A percentile compares a stretch with the other conserved stretches of the same genome.
These are phyloP conservation scores for Alternaria gansuensis DNA, from an alignment of 2,329 filamentous ascomycete species.

Conservation along the genomic window DNA sequence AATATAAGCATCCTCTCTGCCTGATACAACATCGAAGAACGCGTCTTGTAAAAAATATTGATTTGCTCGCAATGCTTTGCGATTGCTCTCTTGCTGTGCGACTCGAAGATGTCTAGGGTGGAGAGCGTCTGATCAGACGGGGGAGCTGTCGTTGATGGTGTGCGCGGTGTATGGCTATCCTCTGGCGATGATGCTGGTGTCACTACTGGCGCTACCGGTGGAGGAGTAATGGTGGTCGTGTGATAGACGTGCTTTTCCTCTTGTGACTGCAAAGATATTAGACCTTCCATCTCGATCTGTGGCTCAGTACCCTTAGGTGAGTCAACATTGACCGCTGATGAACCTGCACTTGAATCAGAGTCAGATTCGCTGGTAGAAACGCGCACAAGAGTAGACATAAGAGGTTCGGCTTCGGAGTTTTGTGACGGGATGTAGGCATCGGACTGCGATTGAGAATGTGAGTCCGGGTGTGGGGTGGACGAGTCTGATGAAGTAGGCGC, in stretches of 20 bases:
- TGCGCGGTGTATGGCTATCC: neutral
- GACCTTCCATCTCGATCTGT: neutral
- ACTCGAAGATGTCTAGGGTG: neutral
- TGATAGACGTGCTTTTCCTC: neutral
- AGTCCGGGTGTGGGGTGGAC: conserved; percentile 2
- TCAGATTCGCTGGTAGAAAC: neutral
- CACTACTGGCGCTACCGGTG: neutral
- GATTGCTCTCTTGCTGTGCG: neutral
- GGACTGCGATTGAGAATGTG: neutral
- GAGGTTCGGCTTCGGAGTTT: neutral
- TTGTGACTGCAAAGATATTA: neutral
- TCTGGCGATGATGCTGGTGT: neutral
- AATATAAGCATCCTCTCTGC: conserved; percentile 16
- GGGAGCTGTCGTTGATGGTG: neutral
- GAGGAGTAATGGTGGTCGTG: neutral
- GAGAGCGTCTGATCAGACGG: neutral
- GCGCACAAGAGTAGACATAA: neutral
- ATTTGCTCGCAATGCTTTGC: conserved; percentile 8
- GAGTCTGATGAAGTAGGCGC: conserved; percentile 8
- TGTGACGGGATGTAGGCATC: neutral
- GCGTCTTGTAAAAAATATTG: conserved; percentile 22
- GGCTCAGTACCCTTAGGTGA: neutral
- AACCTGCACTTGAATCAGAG: neutral
- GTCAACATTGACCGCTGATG: neutral
- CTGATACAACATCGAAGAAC: conserved; percentile 10